These are phyloP conservation scores for Claviceps arundinis DNA, from an alignment of 2,329 filamentous ascomycete genomes.

Conservation along the genomic window DNA sequence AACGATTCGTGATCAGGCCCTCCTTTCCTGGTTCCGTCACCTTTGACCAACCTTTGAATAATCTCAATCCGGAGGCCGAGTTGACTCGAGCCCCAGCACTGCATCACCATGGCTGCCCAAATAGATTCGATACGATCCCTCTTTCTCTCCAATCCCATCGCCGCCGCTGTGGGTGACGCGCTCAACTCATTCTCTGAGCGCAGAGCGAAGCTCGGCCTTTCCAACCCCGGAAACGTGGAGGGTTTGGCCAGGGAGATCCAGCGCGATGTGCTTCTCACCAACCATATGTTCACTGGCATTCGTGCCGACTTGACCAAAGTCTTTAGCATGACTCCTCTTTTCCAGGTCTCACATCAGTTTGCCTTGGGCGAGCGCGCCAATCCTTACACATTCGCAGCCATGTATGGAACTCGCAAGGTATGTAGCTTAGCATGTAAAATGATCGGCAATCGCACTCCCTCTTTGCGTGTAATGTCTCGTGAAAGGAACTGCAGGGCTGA, in stretches of 20 bases:
- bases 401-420: slow-evolving; percentile 90
- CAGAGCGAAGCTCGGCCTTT: slow-evolving; percentile 74
- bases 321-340: slow-evolving; percentile 84
- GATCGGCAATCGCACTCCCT: not conserved
- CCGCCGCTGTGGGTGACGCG: slow-evolving; percentile 57
- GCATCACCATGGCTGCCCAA: slow-evolving; percentile 36
- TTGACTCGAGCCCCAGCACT: slow-evolving; percentile 10
- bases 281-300: slow-evolving; percentile 92
- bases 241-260: slow-evolving; percentile 82
- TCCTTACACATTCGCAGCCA: slow-evolving; percentile 86
- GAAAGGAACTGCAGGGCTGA: not conserved
- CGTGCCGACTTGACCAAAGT: slow-evolving; percentile 94
- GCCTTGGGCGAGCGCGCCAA: slow-evolving; percentile 86
- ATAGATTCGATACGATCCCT: slow-evolving; percentile 45
- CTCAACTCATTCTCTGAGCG: slow-evolving; percentile 72
- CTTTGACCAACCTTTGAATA: not conserved
- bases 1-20: not conserved
- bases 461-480: no score
- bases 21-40: not conserved
- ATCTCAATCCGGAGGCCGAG: slow-evolving; percentile 12
- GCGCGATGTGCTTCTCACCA: slow-evolving; percentile 90
- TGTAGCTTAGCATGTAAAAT: slow-evolving; percentile 3
- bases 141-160: slow-evolving; percentile 61
- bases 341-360: slow-evolving; percentile 96
- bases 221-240: slow-evolving; percentile 88